phyloP scores from a whole-genome alignment of 169 alveolate species.

The Plasmodium yoelii region DNA sequence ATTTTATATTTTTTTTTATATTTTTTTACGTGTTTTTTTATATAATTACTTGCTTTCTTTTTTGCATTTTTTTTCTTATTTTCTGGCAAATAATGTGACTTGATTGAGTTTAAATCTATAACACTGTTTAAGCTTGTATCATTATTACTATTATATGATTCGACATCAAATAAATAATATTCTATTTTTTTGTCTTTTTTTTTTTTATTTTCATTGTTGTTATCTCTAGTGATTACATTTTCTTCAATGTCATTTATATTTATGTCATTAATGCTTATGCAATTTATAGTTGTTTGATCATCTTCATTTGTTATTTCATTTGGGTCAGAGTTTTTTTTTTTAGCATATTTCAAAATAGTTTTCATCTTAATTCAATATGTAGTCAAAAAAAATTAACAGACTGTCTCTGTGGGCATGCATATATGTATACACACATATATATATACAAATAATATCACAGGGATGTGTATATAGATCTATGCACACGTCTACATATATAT shows the following conservation, averaged over 20 bases:
- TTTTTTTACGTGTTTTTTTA: conserved; percentile 35
- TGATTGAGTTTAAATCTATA: conserved; percentile 47
- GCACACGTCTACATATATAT: too few relatives aligned
- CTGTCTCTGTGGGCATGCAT: too few relatives aligned
- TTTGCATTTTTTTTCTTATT: conserved; percentile 52
- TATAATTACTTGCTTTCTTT: conserved; percentile 30
- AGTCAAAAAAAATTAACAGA: too few relatives aligned
- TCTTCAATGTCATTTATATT: conserved; percentile 70
- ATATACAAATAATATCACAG: too few relatives aligned
- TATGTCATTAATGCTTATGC: conserved; percentile 56
- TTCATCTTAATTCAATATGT: conserved; percentile 18
- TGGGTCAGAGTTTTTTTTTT: not conserved
- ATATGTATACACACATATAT: too few relatives aligned
- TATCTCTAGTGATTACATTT: conserved; percentile 29
- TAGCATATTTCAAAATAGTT: conserved; percentile 3
- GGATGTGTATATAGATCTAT: too few relatives aligned
- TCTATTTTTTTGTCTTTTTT: conserved; percentile 24
- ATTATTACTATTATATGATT: conserved; percentile 30
- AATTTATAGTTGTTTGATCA: conserved; percentile 26
- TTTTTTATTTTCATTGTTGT: conserved; percentile 12
- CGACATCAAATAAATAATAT: conserved; percentile 57
- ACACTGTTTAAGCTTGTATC: conserved; percentile 20
- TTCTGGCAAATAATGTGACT: conserved; percentile 53
- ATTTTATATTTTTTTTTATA: conserved; percentile 64
- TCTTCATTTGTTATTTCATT: conserved; percentile 23